Base-by-base conservation (phyloP, 2,329 filamentous ascomycete genomes). In the Hypomyces rosellus region DNA sequence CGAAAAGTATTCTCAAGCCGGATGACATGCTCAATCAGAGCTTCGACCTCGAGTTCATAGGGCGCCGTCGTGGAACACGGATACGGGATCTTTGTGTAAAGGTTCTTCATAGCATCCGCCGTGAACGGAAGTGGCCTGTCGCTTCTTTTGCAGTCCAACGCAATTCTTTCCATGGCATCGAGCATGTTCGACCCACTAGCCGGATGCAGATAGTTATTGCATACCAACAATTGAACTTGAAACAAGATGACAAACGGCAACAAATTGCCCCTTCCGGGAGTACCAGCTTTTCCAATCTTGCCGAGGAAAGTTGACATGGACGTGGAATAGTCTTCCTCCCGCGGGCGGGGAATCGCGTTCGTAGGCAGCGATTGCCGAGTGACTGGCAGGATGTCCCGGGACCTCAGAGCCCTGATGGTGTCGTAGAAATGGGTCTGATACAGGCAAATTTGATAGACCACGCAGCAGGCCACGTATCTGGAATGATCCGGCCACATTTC, bases 191-290 rank as follows among this genome's bases (percentile, higher is more conserved):
- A 43, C 0, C 81, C 78, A 1, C 68, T 76, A 0, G 60, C 57
- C 0, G 86, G 85, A 12, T 80, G 69, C 1, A 89, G 69, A 49
- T 77, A 81, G 18, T 78, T 80, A 56, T 86, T 86, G 58, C 75
- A 72, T 0, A 82, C 80, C 5, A 91, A 66, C 14, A 74, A 76
- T 46, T 85, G 76, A 5, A 88, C 67, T 56, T 87, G 84, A 58
- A 82, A 86, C 5, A 80, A 69, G 1, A 84, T 59, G 0, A 67
- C 62, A 54, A 82, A 88, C 1, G 5, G 78, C 67, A 50, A 22
- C 9, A 80, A 57, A 2, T 20, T 40, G 18, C 55, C 47, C 3
- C 33, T 46, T 42, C 56, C 51, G 22, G 52, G 34, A 41, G 20
- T 63, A 49, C 42, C 54, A 1, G 49, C 36, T 6, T 63, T 63